Evolutionary conservation across 805 yeast genomes (phyloP).

Genomic region (Saccharomycopsis amapae): DNA sequence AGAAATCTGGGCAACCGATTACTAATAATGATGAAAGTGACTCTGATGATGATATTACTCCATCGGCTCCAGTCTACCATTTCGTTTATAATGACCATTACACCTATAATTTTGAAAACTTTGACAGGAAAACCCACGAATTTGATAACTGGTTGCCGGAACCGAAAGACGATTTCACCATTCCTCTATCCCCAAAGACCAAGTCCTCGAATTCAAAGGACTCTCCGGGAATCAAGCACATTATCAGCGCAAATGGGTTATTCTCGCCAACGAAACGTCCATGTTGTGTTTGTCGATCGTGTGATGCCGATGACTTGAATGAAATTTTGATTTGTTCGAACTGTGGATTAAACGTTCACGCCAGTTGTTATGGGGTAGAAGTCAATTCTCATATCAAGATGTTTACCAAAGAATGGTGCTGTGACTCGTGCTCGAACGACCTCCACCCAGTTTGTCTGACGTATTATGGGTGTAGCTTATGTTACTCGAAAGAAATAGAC

Average conservation of each 20-base stretch:
- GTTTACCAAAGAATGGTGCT: conserved; percentile 49
- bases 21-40: background rate
- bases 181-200: conserved; percentile 6
- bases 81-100: conserved; percentile 9
- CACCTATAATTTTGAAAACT: conserved; percentile 19
- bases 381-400: conserved; percentile 18
- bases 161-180: conserved; percentile 6
- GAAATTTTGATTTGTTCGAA: conserved; percentile 48
- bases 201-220: conserved; percentile 13
- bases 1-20: background rate
- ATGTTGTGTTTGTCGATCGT: conserved; percentile 54
- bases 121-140: conserved; percentile 9
- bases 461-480: conserved; percentile 57
- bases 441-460: conserved; percentile 51
- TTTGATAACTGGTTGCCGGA: conserved; percentile 8
- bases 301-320: conserved; percentile 26
- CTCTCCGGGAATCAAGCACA: conserved; percentile 5
- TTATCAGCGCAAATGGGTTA: conserved; percentile 5
- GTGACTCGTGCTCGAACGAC: conserved; percentile 74
- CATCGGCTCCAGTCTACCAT: background rate
- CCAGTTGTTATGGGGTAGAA: conserved; percentile 56
- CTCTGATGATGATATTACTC: conserved; percentile 1
- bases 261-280: conserved; percentile 17
- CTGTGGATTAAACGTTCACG: conserved; percentile 69
- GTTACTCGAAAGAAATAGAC: conserved; percentile 48